These are phyloP conservation scores for Linaria vulgaris DNA, from an alignment of 257 asterid species.

Conservation along the genomic window DNA sequence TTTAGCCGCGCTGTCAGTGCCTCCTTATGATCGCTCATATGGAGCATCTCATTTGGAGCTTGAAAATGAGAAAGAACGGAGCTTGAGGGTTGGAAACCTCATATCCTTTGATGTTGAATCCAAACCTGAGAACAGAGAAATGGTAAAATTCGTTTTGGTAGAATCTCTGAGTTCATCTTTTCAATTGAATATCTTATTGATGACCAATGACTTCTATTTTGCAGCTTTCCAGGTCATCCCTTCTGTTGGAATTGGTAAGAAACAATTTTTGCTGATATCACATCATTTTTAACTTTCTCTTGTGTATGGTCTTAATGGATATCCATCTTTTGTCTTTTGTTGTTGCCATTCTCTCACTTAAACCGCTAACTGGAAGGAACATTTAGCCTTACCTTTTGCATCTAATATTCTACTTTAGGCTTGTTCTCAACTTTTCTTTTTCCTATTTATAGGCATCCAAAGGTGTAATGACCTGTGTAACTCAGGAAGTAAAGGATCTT, in stretches of 20 bases:
- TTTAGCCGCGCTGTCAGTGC: constrained; percentile 85
- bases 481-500: constrained; percentile 87
- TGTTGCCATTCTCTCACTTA: too few species aligned
- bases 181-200: not conserved
- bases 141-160: constrained; percentile 40
- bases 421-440: not conserved
- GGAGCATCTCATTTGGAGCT: constrained; percentile 84
- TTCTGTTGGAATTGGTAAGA: constrained; percentile 77
- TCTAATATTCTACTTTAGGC: not conserved
- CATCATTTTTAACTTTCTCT: not conserved
- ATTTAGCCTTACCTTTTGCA: constrained; percentile 2
- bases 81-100: constrained; percentile 59
- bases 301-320: not conserved
- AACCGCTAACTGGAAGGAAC: too few species aligned
- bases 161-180: constrained; percentile 19
- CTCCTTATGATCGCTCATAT: constrained; percentile 64
- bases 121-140: constrained; percentile 61
- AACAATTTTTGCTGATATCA: constrained; percentile 5
- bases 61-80: constrained; percentile 80
- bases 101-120: constrained; percentile 75
- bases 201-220: constrained; percentile 28
- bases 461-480: constrained; percentile 87
- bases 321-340: not conserved
- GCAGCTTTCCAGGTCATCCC: constrained; percentile 88
- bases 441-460: constrained; percentile 55